Conservation (phyloP, 768 basidiomycete genomes). For the Mycena indigotica region DNA sequence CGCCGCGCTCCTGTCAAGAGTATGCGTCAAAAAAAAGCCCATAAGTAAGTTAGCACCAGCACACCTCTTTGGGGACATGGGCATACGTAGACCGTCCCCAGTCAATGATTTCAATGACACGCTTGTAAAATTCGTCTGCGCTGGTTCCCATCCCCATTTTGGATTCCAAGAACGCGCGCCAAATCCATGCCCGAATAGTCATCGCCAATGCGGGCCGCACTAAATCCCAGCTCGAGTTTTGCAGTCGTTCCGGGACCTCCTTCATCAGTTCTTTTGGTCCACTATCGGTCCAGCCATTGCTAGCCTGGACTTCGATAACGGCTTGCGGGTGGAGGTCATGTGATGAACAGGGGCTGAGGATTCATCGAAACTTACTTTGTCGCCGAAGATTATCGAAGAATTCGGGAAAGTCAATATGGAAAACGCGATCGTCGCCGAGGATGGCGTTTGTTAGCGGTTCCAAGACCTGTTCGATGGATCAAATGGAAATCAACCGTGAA, state of each 20-base stretch:
- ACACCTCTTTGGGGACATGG: conserved; percentile 32
- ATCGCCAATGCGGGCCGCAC: conserved; percentile 11
- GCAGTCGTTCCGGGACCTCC: conserved; percentile 34
- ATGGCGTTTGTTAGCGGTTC: neutral
- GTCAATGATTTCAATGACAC: conserved; percentile 42
- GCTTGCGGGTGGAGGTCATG: conserved; percentile 29
- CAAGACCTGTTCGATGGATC: neutral
- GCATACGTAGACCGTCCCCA: conserved; percentile 45
- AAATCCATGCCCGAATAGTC: conserved; percentile 16
- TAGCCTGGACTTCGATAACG: conserved; percentile 30
- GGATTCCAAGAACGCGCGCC: conserved; percentile 9
- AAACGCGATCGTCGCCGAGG: conserved; percentile 14
- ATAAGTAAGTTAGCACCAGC: neutral
- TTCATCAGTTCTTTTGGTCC: conserved; percentile 36
- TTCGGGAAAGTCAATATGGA: conserved; percentile 35
- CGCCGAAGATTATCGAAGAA: conserved; percentile 39
- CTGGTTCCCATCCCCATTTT: conserved; percentile 2
- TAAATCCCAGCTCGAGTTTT: conserved; percentile 30
- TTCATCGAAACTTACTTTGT: conserved; percentile 33
- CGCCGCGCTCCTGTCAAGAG: conserved; percentile 36
- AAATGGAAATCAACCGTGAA: neutral
- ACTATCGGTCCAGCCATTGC: conserved; percentile 36
- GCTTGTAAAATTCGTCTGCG: conserved; percentile 43
- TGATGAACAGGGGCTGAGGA: neutral
- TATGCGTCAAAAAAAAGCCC: neutral